These are phyloP conservation scores for Brassica rapa DNA, from an alignment of 345 rosid species.

Conservation along the genomic window DNA sequence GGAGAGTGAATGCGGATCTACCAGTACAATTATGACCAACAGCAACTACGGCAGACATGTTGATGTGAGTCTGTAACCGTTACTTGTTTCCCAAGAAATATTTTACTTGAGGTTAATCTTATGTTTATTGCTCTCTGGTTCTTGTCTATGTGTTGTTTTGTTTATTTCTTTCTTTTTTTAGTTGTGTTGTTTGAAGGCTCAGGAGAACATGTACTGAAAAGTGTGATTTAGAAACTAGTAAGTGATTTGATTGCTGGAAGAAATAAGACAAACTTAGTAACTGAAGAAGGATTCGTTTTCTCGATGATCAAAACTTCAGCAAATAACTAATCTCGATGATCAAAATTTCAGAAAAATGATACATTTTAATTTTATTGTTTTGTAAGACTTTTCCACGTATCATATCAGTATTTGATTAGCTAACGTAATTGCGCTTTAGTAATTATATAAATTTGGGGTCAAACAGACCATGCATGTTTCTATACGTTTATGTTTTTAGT, in stretches of 20 bases:
- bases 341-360: background rate
- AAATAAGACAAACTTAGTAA: constrained; percentile 14
- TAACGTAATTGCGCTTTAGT: too few species aligned
- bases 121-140: background rate
- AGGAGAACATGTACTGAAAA: constrained; percentile 31
- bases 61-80: constrained; percentile 42
- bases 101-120: background rate
- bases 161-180: background rate
- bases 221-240: background rate
- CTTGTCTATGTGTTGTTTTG: constrained; percentile 4
- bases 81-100: constrained; percentile 24
- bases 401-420: too few species aligned
- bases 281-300: constrained; percentile 5
- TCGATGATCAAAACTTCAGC: constrained; percentile 9
- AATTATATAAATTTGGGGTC: too few species aligned
- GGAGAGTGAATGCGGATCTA: constrained; percentile 88
- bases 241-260: background rate
- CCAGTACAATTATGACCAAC: constrained; percentile 72
- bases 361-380: too few species aligned
- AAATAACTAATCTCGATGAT: constrained; percentile 11
- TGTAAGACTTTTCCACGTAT: too few species aligned
- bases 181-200: constrained; percentile 26
- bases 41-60: constrained; percentile 67
- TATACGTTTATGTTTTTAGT: too few species aligned
- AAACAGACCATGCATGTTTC: too few species aligned